Evolutionary conservation across 2,329 filamentous ascomycete species (phyloP).

Genomic region (Cladosporium velox): DNA sequence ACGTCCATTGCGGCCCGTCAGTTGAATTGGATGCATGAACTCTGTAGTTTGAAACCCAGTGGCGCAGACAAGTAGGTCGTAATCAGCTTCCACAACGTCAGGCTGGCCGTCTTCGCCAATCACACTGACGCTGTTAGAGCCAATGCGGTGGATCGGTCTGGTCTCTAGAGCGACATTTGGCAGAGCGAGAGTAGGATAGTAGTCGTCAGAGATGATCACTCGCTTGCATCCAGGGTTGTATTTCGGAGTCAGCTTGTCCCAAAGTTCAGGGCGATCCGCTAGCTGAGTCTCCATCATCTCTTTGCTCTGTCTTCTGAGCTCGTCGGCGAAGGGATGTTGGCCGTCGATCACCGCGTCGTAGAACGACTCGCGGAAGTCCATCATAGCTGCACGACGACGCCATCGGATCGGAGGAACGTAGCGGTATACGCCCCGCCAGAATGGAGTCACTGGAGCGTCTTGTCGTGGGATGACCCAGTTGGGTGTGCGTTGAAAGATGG

Average conservation of each 20-base stretch:
- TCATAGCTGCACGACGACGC: slow-evolving; percentile 53
- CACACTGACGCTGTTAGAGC: slow-evolving; percentile 50
- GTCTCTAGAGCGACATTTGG: slow-evolving; percentile 57
- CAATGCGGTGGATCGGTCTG: slow-evolving; percentile 49
- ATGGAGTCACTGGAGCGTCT: slow-evolving; percentile 49
- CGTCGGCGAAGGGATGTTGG: slow-evolving; percentile 43
- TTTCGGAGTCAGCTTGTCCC: slow-evolving; percentile 55
- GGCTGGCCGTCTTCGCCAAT: slow-evolving; percentile 36
- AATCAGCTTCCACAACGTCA: slow-evolving; percentile 32
- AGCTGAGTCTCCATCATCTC: slow-evolving; percentile 50
- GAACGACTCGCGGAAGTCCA: slow-evolving; percentile 57
- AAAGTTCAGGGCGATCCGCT: slow-evolving; percentile 52
- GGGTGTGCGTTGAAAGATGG: slow-evolving; percentile 59
- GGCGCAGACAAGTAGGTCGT: slow-evolving; percentile 59
- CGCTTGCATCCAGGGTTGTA: slow-evolving; percentile 59
- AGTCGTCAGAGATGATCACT: slow-evolving; percentile 58
- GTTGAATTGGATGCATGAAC: slow-evolving; percentile 60
- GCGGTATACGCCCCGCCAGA: slow-evolving; percentile 47
- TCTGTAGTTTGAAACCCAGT: slow-evolving; percentile 62
- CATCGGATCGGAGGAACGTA: slow-evolving; percentile 55
- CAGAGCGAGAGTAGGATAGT: slow-evolving; percentile 52
- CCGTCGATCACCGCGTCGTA: slow-evolving; percentile 49
- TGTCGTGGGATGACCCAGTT: slow-evolving; percentile 60
- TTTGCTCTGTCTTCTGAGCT: slow-evolving; percentile 42
- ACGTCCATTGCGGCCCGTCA: slow-evolving; percentile 49